Base-by-base conservation (phyloP, 352 stramenopile species). In the Globisporangium cylindrosporum region DNA sequence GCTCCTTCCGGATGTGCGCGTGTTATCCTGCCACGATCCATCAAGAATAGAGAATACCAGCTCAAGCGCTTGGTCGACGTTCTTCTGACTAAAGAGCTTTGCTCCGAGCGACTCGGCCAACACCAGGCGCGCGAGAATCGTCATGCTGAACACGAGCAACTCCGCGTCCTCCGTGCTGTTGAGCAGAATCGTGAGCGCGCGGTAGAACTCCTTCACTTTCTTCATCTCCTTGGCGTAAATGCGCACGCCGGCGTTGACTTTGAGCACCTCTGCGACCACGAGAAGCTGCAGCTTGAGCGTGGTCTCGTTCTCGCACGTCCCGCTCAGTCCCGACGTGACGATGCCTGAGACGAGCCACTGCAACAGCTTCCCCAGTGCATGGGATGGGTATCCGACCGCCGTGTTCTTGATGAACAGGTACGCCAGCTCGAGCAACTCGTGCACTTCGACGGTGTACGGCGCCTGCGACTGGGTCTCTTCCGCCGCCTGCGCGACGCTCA, bases 51-150 rank as follows among this genome's bases (percentile, higher is more conserved):
- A 89, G 75, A 91, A 90, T 1, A 90, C 70, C 18, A 95, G 76
- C n/a, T 80, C 76, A 41, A 93, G 75, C 18, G 82, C 82, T 34
- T 95, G 84, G 14, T 89, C 76, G 36, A 91, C 80, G 58, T 95
- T 95, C 70, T 95, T 95, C 8, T 79, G 71, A 55, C 85, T 91
- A 34, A 95, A 95, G 1, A 95, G 72, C 59, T 93, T 95, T 36
- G 74, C 84, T 10, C 85, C 87, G n/a, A 95, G 78, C 5, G 85
- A 76, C 56, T 95, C 85, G 15, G 70, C 75, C 4, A 95, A 74
- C 66, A 93, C 87, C 14, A 95, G 73, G 15, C 87, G 75, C 6
- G 84, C 85, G 9, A 95, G 73, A 43, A 93, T 91, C 15, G 82
- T 73, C 85, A 93, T 95, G 29, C 76, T 88, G 43, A 85, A 89